Conservation (phyloP, 73 alveolate species). For the Paramecium pentaurelia region DNA sequence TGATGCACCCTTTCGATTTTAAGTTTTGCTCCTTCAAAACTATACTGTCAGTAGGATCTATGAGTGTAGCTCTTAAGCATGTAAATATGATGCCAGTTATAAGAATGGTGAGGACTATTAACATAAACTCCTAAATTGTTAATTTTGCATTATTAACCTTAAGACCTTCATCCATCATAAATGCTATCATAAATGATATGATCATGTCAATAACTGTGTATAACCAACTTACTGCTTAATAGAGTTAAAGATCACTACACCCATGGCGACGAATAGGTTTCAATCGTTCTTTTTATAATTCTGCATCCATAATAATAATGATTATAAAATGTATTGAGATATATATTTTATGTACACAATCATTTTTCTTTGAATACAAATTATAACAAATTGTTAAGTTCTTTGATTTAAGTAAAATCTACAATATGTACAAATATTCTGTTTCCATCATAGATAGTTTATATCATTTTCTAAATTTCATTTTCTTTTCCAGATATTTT, state of each 20-base stretch:
- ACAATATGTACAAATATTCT: neutral
- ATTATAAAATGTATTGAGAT: neutral
- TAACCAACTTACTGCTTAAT: neutral
- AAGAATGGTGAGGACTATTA: neutral
- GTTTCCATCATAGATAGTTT: slow-evolving; percentile 8
- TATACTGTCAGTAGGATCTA: neutral
- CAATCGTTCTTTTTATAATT: neutral
- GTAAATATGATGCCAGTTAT: neutral
- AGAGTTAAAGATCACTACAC: neutral
- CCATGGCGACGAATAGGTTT: neutral
- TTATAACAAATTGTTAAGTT: neutral
- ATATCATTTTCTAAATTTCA: neutral
- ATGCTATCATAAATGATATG: neutral
- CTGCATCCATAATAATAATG: neutral
- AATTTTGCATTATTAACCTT: neutral
- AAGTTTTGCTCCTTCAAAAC: neutral
- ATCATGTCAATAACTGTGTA: neutral
- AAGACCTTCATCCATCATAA: neutral
- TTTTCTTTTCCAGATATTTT: slow-evolving; percentile 23
- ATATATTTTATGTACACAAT: neutral
- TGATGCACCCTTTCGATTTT: neutral
- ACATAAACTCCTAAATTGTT: neutral
- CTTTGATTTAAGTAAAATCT: slow-evolving; percentile 23
- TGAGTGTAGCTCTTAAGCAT: neutral
- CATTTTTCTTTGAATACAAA: slow-evolving; percentile 25